Evolutionary conservation across 2,329 filamentous ascomycete genomes (phyloP), one percentile per base, ranked within the genome.

Genomic region (Alternaria gansuensis): DNA sequence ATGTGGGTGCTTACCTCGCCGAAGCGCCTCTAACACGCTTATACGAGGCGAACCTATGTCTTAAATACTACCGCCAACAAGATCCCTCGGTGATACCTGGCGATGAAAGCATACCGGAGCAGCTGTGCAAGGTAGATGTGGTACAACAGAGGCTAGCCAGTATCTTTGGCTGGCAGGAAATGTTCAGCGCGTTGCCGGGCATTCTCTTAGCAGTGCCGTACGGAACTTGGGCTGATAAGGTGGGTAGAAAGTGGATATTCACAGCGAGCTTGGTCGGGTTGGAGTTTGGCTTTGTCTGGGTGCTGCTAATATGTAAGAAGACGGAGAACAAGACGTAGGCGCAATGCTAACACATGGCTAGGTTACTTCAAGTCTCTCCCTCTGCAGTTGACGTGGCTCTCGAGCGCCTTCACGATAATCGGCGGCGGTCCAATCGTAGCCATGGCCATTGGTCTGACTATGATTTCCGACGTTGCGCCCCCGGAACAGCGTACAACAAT

Each of bases 381-480:
- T 2, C 69, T 84, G 33, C 78, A 81, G 17, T 66, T 81, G 17
- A 78, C 82, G 7, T 84, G 82, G 82, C 65, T 82, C 17, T 82
- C 81, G 0, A 81, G 79, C 6, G 66, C 78, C 26, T 78, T 81
- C 31, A 80, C 77, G 66, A 54, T 83, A 29, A 71, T 83, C 26
- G 81, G 81, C 3, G 82, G 82, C 36, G 82, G 82, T 0, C 75
- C 79, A 6, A 78, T 82, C 11, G 81, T 83, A 4, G 75, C 80
- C 2, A 75, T 79, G 60, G 80, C 82, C 2, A 77, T 83, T 33
- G 77, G 80, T 54, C 77, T 81, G 68, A 83, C 82, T 7, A 83
- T 84, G 80, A 76, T 84, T 63, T 76, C 82, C 0, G 82, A 84
- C 64, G 78, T 84, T n/a, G 80, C 78, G 6, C 81, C 78, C 1